phyloP scores from a whole-genome alignment of 352 stramenopile species.

The Phytophthora cajani region DNA sequence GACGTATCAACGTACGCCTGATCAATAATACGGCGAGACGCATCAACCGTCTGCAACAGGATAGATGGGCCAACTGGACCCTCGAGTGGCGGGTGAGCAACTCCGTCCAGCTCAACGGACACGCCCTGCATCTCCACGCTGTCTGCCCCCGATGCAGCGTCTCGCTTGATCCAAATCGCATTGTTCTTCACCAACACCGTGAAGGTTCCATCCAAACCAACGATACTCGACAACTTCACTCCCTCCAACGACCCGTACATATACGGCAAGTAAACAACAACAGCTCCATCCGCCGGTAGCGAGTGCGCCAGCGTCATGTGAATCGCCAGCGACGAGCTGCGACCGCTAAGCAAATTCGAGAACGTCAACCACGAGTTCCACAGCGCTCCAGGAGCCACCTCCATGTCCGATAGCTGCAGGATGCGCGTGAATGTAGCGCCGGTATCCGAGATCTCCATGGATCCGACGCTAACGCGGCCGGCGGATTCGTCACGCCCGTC shows the following conservation, averaged over 20 bases:
- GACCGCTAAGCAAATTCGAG: constrained; percentile 49
- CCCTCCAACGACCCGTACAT: constrained; percentile 44
- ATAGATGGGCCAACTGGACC: constrained; percentile 53
- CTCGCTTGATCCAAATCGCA: constrained; percentile 30
- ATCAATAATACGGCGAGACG: constrained; percentile 50
- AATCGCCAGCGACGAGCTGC: constrained; percentile 37
- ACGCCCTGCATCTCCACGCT: constrained; percentile 39
- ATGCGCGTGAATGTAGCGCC: constrained; percentile 6
- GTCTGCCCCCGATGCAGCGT: constrained; percentile 26
- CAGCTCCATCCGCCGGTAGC: constrained; percentile 46
- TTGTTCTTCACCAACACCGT: constrained; percentile 27
- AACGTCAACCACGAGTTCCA: constrained; percentile 34
- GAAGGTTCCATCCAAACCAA: constrained; percentile 40
- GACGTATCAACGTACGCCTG: constrained; percentile 55
- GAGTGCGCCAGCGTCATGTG: constrained; percentile 38
- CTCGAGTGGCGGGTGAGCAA: constrained; percentile 62
- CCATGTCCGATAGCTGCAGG: constrained; percentile 29
- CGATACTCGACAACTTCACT: constrained; percentile 28
- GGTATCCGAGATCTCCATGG: constrained; percentile 31
- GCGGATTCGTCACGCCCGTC: constrained; percentile 40
- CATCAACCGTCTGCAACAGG: constrained; percentile 61
- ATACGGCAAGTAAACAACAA: constrained; percentile 57
- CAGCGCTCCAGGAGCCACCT: constrained; percentile 42
- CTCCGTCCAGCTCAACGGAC: constrained; percentile 31
- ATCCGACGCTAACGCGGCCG: constrained; percentile 35